Base-by-base conservation (phyloP, 2,329 filamentous ascomycete species). In the Tricladium varicosporioides region DNA sequence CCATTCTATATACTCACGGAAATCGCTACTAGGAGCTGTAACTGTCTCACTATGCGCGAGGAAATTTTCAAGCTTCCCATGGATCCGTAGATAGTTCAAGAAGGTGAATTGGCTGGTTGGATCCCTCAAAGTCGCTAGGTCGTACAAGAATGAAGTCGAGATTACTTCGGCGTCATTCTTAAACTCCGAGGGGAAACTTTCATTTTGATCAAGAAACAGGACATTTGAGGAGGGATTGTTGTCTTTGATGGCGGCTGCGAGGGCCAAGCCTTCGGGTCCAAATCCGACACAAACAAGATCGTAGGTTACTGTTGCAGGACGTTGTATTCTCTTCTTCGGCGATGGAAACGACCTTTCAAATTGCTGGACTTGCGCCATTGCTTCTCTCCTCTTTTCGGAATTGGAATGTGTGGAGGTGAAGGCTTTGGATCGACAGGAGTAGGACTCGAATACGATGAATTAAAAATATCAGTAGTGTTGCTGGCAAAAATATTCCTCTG, bases 1-100 rank as follows among this genome's bases (percentile, higher is more conserved):
- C 85, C 85, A 88, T 53, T 78, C 77, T 77, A 88, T 81, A 71
- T 88, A 88, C 70, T 87, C 83, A 65, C 87, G 84, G 63, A 87
- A 88, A 66, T 88, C 85, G 55, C 85, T 74, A 9, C 47, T 32
- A 14, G 43, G 50, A 27, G 11, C 31, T 15, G 87, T 87, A 57
- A 81, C 81, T 68, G 88, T 88, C 15, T 43, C 15, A 43, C 40
- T 16, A 14, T 43, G 40, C 32, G 33, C 51, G 27, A 54, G 1
- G 16, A 54, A 54, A 51, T 83, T 77, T 27, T 85, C 77, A 19
- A 88, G 74, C 16, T 84, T 76, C 56, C 79, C 76, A 63, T 86
- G 82, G 63, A 78, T 72, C 67, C 85, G 81, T n/a, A 88, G 77
- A 69, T 88, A 88, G 67, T 88, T 88, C 63, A 88, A 73, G 70